phyloP scores from a whole-genome alignment of 495 filamentous ascomycete species.

The Neurospora sp. region DNA sequence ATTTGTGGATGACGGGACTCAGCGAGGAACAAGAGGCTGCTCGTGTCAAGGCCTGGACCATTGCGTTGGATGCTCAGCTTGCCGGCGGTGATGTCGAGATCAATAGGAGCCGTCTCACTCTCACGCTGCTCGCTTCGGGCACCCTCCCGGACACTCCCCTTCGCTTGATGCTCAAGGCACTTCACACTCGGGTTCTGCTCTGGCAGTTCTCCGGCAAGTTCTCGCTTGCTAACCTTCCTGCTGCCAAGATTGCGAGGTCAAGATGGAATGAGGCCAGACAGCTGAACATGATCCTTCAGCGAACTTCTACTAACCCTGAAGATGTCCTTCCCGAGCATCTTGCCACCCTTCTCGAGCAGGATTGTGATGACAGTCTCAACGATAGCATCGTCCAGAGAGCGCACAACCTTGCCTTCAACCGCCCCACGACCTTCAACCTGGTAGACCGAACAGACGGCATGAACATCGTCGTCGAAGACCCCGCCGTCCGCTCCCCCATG shows the following conservation, averaged over 20 bases:
- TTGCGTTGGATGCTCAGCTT: constrained; percentile 88
- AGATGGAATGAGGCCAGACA: constrained; percentile 75
- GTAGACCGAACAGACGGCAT: constrained; percentile 57
- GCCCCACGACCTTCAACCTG: constrained; percentile 55
- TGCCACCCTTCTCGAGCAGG: constrained; percentile 57
- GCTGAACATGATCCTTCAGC: constrained; percentile 43
- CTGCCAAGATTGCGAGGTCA: constrained; percentile 50
- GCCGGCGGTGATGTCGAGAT: constrained; percentile 89
- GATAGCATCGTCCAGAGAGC: constrained; percentile 72
- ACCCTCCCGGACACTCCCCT: constrained; percentile 78
- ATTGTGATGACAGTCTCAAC: constrained; percentile 71
- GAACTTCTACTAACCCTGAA: constrained; percentile 24
- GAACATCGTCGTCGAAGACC: constrained; percentile 77
- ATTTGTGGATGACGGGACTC: constrained; percentile 65
- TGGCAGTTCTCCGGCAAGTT: constrained; percentile 52
- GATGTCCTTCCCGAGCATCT: constrained; percentile 72
- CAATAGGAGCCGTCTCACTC: constrained; percentile 72
- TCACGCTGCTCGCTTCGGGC: constrained; percentile 81
- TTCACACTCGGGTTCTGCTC: constrained; percentile 80
- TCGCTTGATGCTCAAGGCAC: constrained; percentile 81
- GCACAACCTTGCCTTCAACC: constrained; percentile 86
- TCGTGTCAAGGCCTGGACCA: constrained; percentile 85
- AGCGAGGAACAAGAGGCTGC: constrained; percentile 80
- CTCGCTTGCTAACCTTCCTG: constrained; percentile 41
- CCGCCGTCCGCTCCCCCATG: constrained; percentile 74